Evolutionary conservation across 305 asterid species (phyloP), one percentile per base, ranked within the genome.

Genomic region (Fraxinus ornus): DNA sequence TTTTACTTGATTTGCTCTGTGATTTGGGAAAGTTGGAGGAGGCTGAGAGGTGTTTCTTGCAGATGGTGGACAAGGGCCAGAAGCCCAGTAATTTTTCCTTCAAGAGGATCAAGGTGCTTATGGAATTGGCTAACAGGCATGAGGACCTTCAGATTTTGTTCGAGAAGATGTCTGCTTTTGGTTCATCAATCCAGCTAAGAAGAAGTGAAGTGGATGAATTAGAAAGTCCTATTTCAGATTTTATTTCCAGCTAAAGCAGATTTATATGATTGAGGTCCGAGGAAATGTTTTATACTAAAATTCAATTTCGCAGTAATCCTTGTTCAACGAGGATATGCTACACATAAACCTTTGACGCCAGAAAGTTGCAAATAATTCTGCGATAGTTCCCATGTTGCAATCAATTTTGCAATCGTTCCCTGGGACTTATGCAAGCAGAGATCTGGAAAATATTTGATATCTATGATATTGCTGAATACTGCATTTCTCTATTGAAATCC

Each of bases 31-130:
- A 87, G 85, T 60, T 95, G 87, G 90, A 83, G 17, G 96, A 92
- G 84, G 98, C 96, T 3, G 98, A 95, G 90, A 89, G 87, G 86
- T 95, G 95, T 83, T 94, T 95, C 92, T 85, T 94, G 96, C 94
- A 94, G 80, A 93, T 95, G 99, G 87, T 91, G 87, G 94, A 91
- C 87, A 94, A 91, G 77, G 92, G 95, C 71, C 97, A 93, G 89
- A 94, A 86, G 83, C 99, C 97, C 15, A 95, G 98, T 80, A 83
- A 88, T 75, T 90, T 90, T 4, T 87, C 98, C 0, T 94, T 95
- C 84, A 91, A 92, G 84, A 93, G 98, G 90, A 93, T 95, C 80
- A 95, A 89, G 79, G 98, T 93, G 80, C 95, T 95, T 77, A 93
- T 95, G 99, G 95, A 94, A 72, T 87, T 95, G 88, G 92, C 98